phyloP scores from a whole-genome alignment of 73 alveolate genomes.

The Symbiodinium pilosum region DNA sequence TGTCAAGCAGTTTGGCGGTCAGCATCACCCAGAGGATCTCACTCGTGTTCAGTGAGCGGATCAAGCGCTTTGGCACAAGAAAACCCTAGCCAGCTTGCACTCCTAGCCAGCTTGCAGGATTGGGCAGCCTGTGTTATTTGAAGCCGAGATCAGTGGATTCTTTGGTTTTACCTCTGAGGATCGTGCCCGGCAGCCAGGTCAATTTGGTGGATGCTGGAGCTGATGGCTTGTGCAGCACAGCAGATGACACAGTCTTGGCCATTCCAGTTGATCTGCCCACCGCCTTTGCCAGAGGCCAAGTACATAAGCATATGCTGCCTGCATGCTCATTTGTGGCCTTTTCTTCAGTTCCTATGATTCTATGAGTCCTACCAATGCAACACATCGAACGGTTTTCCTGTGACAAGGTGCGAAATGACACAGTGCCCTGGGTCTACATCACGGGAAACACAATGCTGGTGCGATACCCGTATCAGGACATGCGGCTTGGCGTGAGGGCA shows the following conservation, averaged over 20 bases:
- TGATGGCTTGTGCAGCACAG: conserved; percentile 50
- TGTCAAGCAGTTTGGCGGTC: conserved; percentile 16
- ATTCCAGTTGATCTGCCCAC: conserved; percentile 71
- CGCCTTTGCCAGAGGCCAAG: neutral
- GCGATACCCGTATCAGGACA: conserved; percentile 26
- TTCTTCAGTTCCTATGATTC: too few species aligned
- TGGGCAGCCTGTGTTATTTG: neutral
- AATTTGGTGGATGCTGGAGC: conserved; percentile 44
- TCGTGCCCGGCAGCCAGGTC: neutral
- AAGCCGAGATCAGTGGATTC: too few species aligned
- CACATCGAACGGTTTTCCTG: too few species aligned
- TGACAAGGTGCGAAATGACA: neutral
- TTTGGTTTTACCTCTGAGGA: too few species aligned
- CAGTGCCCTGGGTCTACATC: conserved; percentile 60
- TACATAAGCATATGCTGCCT: too few species aligned
- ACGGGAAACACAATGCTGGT: conserved; percentile 42
- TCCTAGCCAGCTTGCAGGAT: neutral
- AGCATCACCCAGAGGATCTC: conserved; percentile 66
- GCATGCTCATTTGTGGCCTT: neutral
- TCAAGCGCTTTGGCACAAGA: neutral
- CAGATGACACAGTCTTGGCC: conserved; percentile 16
- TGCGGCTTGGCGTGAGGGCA: neutral
- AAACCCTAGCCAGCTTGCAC: too few species aligned
- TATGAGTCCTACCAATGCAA: too few species aligned
- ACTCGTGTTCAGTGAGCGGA: conserved; percentile 35